phyloP scores from a whole-genome alignment of 352 stramenopile species.

The Pythium pectinolyticum region DNA sequence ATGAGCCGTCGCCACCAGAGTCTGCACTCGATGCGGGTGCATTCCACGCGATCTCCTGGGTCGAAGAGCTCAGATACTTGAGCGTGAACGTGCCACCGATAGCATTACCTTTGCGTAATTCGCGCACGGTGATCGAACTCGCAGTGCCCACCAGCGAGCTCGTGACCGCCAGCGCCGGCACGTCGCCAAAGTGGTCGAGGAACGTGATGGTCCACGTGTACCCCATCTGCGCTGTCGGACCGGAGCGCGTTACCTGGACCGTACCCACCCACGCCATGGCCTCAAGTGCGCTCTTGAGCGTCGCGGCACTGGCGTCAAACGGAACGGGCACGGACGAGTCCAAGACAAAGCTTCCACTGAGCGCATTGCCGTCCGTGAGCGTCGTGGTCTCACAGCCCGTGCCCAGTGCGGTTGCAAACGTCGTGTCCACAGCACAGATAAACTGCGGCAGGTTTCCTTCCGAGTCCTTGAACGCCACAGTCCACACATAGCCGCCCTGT shows the following conservation, averaged over 20 bases:
- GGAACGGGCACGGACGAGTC: constrained; percentile 57
- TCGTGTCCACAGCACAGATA: constrained; percentile 55
- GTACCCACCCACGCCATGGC: constrained; percentile 58
- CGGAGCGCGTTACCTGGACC: constrained; percentile 56
- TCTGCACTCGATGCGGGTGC: constrained; percentile 38
- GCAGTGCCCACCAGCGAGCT: constrained; percentile 67
- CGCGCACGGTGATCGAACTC: constrained; percentile 51
- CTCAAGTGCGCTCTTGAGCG: constrained; percentile 53
- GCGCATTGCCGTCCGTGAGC: constrained; percentile 69
- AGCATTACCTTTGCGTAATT: constrained; percentile 72
- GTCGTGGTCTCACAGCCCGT: constrained; percentile 57
- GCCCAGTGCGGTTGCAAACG: constrained; percentile 31
- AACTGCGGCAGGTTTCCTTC: constrained; percentile 72
- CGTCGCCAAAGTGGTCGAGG: constrained; percentile 66
- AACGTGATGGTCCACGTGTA: constrained; percentile 82
- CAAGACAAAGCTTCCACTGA: constrained; percentile 72
- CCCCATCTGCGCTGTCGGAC: constrained; percentile 52
- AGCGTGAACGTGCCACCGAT: constrained; percentile 67
- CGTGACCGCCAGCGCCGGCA: constrained; percentile 53
- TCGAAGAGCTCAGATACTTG: constrained; percentile 41
- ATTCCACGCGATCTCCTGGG: constrained; percentile 48
- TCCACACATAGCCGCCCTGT: constrained; percentile 77
- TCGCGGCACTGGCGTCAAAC: constrained; percentile 50
- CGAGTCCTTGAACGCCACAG: constrained; percentile 65
- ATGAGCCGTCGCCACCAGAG: constrained; percentile 50